Evolutionary conservation across 257 asterid species (phyloP), one percentile per base, ranked within the genome.

Genomic region (Salvia rosmarinus): DNA sequence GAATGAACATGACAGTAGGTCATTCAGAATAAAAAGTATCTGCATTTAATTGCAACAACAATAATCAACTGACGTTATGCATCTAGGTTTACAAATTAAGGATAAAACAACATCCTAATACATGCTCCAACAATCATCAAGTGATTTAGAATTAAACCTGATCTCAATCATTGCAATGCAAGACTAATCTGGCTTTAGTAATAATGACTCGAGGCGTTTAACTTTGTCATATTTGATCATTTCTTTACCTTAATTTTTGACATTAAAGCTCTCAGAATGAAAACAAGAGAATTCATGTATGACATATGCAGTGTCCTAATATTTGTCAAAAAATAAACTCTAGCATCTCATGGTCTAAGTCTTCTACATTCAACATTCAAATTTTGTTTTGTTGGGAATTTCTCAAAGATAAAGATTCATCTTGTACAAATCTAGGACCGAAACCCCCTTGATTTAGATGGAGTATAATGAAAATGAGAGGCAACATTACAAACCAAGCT

Each of bases 1-100:
- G 64, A 83, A 63, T 6, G 49, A 10, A 30, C 44, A 67, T 21
- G 43, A 28, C 64, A 59, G 19, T 56, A 46, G 30, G 25, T 71
- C 47, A 34, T 16, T 47, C 17, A 51, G 59, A 42, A 65, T 4
- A 39, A 17, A 54, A 8, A 34, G 40, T 52, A 51, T 46, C 14
- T 21, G 43, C 50, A 62, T 71, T 32, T 47, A 61, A 32, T 21
- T 21, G 44, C 32, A 37, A 49, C 21, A 21, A 16, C 6, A 49
- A 50, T 13, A 1, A 12, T 63, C 44, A 16, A 43, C 34, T 30
- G 47, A 32, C 43, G 2, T 42, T 23, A 37, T 56, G 39, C 17
- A 25, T 70, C 39, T 7, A 64, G 54, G 21, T 23, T 21, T 23
- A 17, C 9, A 6, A 37, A 21, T 23, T 3, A 16, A 23, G 7